A percentile compares a stretch with the other conserved stretches of the same genome.
phyloP scores from a whole-genome alignment of 345 rosid species.

The Fremontodendron californicum region DNA sequence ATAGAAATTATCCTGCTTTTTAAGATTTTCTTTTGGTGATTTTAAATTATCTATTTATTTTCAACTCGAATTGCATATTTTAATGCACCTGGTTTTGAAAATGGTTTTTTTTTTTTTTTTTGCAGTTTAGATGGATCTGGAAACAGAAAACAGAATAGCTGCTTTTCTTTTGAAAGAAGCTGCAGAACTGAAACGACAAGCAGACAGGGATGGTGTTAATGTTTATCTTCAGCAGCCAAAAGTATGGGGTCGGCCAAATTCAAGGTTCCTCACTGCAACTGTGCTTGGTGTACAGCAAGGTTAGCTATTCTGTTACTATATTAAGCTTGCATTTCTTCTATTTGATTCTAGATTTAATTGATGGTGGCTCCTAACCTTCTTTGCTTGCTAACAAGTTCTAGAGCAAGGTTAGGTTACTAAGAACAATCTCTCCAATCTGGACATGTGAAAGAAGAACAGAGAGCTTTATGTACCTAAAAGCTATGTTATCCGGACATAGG shows the following conservation, averaged over 20 bases:
- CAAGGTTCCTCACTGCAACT: conserved; percentile 87
- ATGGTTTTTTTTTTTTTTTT: background rate
- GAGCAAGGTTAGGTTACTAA: background rate
- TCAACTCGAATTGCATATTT: background rate
- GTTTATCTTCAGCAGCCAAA: conserved; percentile 68
- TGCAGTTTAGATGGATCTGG: conserved; percentile 67
- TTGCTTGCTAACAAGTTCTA: background rate
- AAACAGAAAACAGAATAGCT: conserved; percentile 87
- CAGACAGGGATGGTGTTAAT: conserved; percentile 73
- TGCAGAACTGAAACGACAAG: conserved; percentile 73
- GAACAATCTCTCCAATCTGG: background rate
- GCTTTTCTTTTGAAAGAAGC: conserved; percentile 87
- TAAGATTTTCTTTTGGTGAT: background rate
- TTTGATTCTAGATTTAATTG: background rate
- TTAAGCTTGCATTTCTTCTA: background rate
- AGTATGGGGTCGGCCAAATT: conserved; percentile 67
- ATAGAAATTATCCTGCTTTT: background rate
- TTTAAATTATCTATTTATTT: background rate
- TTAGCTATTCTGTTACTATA: conserved; percentile 19
- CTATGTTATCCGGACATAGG: no score
- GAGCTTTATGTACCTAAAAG: background rate
- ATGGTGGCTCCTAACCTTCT: background rate
- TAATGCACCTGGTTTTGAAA: background rate
- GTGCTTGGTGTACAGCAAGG: conserved; percentile 93
- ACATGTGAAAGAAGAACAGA: background rate